These are phyloP conservation scores for Straminergon stramineum DNA, from an alignment of 225 moss, liverwort and hornwort genomes.

Conservation along the genomic window DNA sequence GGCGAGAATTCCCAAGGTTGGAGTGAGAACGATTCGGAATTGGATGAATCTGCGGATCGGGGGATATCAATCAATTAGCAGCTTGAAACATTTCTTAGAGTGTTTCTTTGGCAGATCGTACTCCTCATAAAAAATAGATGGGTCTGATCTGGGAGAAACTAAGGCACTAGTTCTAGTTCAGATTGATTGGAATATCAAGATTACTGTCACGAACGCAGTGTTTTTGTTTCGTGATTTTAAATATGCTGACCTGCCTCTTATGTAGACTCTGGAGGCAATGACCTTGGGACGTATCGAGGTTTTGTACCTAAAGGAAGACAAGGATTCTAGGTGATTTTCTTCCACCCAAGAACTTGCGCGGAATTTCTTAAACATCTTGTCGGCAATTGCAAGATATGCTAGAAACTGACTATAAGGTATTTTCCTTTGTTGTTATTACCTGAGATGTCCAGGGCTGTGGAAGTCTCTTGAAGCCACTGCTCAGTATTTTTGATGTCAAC, in stretches of 20 bases:
- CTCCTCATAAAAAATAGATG: neutral
- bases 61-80: neutral
- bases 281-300: constrained; percentile 25
- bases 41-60: neutral
- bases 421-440: neutral
- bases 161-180: neutral
- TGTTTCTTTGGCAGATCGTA: neutral
- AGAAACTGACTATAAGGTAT: neutral
- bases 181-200: neutral
- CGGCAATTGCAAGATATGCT: neutral
- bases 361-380: neutral
- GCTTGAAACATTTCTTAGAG: neutral
- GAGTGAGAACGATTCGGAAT: neutral
- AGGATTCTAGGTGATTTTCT: neutral
- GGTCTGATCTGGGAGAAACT: neutral
- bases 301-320: neutral
- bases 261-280: constrained; percentile 35
- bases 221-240: neutral
- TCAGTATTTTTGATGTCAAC: neutral
- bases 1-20: neutral
- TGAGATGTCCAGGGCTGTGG: neutral
- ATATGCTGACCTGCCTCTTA: neutral
- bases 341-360: neutral
- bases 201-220: neutral
- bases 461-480: neutral